These are phyloP conservation scores for Guadua angustifolia DNA, from an alignment of 176 grass and related monocot species.

Conservation along the genomic window DNA sequence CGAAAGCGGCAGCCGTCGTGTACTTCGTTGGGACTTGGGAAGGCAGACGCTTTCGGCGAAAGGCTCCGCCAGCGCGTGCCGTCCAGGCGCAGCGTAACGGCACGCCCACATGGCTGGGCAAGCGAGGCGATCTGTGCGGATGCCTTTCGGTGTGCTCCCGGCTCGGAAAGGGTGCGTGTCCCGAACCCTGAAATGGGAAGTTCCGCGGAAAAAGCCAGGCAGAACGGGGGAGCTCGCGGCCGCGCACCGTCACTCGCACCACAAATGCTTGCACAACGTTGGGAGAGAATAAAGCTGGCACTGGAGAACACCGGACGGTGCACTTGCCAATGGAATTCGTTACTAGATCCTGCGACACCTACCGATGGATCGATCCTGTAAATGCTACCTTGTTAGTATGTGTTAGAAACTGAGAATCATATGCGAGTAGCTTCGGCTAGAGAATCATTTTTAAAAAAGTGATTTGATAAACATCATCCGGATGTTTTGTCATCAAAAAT, in stretches of 20 bases:
- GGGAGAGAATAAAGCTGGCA: background rate
- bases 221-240: background rate
- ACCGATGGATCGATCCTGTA: background rate
- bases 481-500: too few relatives aligned
- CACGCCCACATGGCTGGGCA: background rate
- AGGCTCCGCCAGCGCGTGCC: conserved; percentile 17
- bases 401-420: background rate
- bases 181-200: conserved; percentile 12
- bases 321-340: background rate
- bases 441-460: background rate
- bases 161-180: conserved; percentile 35
- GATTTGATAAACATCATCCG: too few relatives aligned
- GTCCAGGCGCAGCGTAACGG: background rate
- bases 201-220: background rate
- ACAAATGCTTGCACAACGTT: background rate
- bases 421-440: background rate
- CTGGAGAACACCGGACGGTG: background rate
- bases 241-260: conserved; percentile 19
- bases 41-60: conserved; percentile 46
- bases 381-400: background rate
- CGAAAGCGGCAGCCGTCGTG: conserved; percentile 20
- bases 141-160: background rate
- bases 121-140: background rate
- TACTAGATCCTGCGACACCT: background rate
- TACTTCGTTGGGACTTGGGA: background rate